phyloP scores from a whole-genome alignment of 2,329 filamentous ascomycete genomes.

The Trichoderma brevicompactum region DNA sequence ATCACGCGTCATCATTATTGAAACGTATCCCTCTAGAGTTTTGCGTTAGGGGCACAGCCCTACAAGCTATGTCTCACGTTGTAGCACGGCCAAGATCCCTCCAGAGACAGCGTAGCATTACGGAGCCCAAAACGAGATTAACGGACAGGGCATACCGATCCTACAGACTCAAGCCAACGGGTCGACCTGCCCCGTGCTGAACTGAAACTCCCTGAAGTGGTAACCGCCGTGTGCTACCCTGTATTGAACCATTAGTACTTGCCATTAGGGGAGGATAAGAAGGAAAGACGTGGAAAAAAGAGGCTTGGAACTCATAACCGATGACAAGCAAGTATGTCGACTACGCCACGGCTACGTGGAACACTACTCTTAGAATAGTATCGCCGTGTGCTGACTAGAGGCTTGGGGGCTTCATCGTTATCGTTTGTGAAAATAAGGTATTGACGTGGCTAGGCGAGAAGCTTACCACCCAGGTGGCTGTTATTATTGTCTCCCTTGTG shows the following conservation, averaged over 20 bases:
- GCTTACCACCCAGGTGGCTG: background rate
- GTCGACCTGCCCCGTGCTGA: background rate
- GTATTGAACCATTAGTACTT: background rate
- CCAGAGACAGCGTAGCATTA: constrained; percentile 10
- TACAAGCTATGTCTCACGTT: constrained; percentile 18
- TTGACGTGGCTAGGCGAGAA: background rate
- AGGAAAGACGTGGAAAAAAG: background rate
- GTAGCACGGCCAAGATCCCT: constrained; percentile 16
- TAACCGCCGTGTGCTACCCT: constrained; percentile 5
- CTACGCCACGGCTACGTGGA: background rate
- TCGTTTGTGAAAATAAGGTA: background rate
- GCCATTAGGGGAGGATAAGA: background rate
- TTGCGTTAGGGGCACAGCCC: constrained; percentile 13
- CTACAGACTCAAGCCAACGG: constrained; percentile 16
- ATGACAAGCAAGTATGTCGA: background rate
- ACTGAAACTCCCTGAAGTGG: background rate
- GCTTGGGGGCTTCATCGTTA: background rate
- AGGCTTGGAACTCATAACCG: background rate
- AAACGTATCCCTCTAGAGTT: background rate
- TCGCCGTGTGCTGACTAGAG: no score
- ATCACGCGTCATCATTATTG: constrained; percentile 24
- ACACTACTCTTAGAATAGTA: background rate
- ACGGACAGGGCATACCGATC: constrained; percentile 6
- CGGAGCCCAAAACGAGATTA: constrained; percentile 8
- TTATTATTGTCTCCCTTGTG: no score